These are phyloP conservation scores for Globisporangium lucens DNA, from an alignment of 352 stramenopile species.

Conservation along the genomic window DNA sequence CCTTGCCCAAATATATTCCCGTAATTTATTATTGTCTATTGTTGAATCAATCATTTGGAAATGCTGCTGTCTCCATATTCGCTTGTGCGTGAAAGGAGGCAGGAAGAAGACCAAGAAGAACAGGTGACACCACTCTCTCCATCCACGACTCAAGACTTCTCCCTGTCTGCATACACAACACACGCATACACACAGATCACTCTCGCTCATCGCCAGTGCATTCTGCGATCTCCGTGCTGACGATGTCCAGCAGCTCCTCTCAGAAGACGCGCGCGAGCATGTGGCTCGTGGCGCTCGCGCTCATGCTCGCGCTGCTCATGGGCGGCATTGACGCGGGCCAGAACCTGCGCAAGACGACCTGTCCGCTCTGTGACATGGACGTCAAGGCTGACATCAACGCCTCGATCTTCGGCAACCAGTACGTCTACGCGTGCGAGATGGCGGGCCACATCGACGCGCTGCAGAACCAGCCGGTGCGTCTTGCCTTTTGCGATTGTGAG, in stretches of 20 bases:
- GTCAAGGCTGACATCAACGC: slow-evolving; percentile 49
- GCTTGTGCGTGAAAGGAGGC: not conserved
- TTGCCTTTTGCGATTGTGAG: not conserved
- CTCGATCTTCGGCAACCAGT: slow-evolving; percentile 65
- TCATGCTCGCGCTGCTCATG: slow-evolving; percentile 25
- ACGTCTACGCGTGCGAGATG: slow-evolving; percentile 83
- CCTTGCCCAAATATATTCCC: not conserved
- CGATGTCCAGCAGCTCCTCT: slow-evolving; percentile 1
- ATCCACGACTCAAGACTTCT: not conserved
- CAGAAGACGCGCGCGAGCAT: not conserved
- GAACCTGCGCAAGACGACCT: slow-evolving; percentile 52
- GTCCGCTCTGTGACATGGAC: slow-evolving; percentile 41
- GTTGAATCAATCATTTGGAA: slow-evolving; percentile 5
- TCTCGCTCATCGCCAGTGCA: not conserved
- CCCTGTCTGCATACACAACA: not conserved
- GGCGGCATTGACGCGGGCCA: slow-evolving; percentile 28
- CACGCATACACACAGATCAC: not conserved
- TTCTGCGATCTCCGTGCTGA: not conserved
- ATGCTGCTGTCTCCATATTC: slow-evolving; percentile 5
- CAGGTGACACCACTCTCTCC: not conserved
- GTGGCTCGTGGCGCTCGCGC: slow-evolving; percentile 19
- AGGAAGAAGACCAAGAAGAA: not conserved
- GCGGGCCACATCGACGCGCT: slow-evolving; percentile 75
- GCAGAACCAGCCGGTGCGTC: slow-evolving; percentile 66
- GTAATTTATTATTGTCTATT: slow-evolving; percentile 4